Evolutionary conservation across 306 rosid genomes (phyloP).

Genomic region (Casuarina glauca): DNA sequence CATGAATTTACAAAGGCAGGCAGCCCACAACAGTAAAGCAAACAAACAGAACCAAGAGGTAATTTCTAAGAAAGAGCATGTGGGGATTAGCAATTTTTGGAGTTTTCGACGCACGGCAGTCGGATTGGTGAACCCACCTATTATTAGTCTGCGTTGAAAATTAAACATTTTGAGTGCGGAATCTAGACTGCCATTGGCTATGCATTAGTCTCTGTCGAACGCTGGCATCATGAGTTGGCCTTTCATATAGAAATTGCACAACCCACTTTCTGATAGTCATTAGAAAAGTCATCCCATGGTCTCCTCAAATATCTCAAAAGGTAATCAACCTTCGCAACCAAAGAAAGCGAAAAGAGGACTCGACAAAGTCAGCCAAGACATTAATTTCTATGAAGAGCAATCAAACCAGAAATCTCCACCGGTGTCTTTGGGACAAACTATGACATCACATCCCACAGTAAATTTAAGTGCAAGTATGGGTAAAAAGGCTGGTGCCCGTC

Average conservation of each 20-base stretch:
- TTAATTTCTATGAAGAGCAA: too few relatives aligned
- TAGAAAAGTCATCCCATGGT: neutral
- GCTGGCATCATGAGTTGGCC: neutral
- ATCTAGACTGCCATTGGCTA: conserved; percentile 5
- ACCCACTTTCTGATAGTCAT: neutral
- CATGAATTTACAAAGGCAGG: neutral
- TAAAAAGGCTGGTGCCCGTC: too few relatives aligned
- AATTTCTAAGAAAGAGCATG: conserved; percentile 4
- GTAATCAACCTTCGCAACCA: too few relatives aligned
- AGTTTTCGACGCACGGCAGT: neutral
- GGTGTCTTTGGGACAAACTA: too few relatives aligned
- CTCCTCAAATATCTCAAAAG: neutral
- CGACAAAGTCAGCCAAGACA: too few relatives aligned
- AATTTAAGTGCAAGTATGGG: too few relatives aligned
- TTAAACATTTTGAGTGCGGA: conserved; percentile 10
- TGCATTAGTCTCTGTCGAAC: neutral
- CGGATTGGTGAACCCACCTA: too few relatives aligned
- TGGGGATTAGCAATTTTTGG: neutral
- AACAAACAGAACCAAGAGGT: neutral
- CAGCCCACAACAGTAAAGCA: neutral
- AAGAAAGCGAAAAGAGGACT: too few relatives aligned
- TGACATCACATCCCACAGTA: too few relatives aligned
- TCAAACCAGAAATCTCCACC: too few relatives aligned
- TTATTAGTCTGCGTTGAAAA: neutral
- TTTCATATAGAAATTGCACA: neutral